phyloP scores from a whole-genome alignment of 2,329 filamentous ascomycete genomes.

The Orbilia blumenaviensis region DNA sequence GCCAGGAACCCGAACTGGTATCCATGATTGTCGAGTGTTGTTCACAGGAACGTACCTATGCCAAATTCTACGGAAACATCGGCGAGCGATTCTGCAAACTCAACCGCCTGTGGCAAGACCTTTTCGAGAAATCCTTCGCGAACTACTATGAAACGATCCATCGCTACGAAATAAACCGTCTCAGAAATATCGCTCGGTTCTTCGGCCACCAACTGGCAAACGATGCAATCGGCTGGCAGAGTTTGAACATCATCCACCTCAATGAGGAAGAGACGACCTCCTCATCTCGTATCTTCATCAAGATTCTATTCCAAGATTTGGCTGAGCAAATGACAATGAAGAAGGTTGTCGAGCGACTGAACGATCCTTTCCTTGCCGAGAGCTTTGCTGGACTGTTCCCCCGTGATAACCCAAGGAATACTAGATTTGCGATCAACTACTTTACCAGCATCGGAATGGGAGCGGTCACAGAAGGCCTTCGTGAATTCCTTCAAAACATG shows the following conservation, averaged over 20 bases:
- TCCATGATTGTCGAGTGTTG: slow-evolving; percentile 98
- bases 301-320: slow-evolving; percentile 94
- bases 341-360: slow-evolving; percentile 78
- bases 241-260: slow-evolving; percentile 81
- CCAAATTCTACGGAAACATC: slow-evolving; percentile 95
- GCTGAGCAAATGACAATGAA: slow-evolving; percentile 85
- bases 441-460: slow-evolving; percentile 99
- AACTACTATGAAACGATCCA: slow-evolving; percentile 98
- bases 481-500: slow-evolving; percentile 86
- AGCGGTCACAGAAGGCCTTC: slow-evolving; percentile 91
- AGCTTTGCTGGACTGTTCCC: slow-evolving; percentile 87
- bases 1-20: slow-evolving; percentile 87
- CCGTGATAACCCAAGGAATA: slow-evolving; percentile 84
- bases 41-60: slow-evolving; percentile 94
- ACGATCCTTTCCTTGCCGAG: slow-evolving; percentile 79
- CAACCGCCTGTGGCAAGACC: slow-evolving; percentile 90
- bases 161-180: slow-evolving; percentile 91
- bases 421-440: slow-evolving; percentile 98
- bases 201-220: slow-evolving; percentile 90
- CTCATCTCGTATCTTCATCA: slow-evolving; percentile 96
- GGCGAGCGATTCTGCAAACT: slow-evolving; percentile 95
- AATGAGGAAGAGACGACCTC: slow-evolving; percentile 98
- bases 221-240: slow-evolving; percentile 92
- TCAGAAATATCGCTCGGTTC: slow-evolving; percentile 93
- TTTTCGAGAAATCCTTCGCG: slow-evolving; percentile 88